Base-by-base conservation (phyloP, 2,329 filamentous ascomycete species). In the Clonostachys chloroleuca region DNA sequence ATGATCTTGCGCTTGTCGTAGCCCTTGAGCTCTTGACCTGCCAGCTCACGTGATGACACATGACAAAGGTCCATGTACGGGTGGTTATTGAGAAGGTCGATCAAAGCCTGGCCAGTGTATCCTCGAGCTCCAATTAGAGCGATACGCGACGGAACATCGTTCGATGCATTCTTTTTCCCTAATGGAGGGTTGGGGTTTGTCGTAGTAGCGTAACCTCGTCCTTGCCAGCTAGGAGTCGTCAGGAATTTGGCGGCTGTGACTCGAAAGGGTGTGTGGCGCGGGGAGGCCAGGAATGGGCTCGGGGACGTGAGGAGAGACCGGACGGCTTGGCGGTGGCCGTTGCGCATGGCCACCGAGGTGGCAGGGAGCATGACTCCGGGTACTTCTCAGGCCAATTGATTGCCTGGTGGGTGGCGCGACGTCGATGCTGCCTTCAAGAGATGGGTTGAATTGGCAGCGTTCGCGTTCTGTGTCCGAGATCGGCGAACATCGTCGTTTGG, bases 41-140 rank as follows among this genome's bases (percentile, higher is more conserved):
- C 86, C 44, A 97, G 80, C 69, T 97, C 92, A 60, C 94, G 89
- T 13, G 92, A 97, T 4, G 91, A 96, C 41, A 97, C 92, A 62
- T 96, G 86, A 43, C 84, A 81, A 45, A 97, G 83, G 55, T 96
- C 92, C 78, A 97, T 87, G 67, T 89, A 81, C 13, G 91, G 91
- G 69, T 97, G 94, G 34, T 81, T 72, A 69, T 96, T 94, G 44
- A 99, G 76, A 17, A 99, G 81, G 51, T 83, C 85, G 58, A 97
- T 90, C 43, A 99, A 76, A 47, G 90, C 89, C 67, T 96, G 89
- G 39, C 94, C 92, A 46, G 92, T 97, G 65, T 96, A 97, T 34
- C 94, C 92, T 61, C 92, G 87, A 48, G 91, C 92, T 52, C 92
- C 92, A 54, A 96, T 95, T 47, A 96, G 77, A 41, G 87, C 92